Percentiles rank a stretch among this genome's conserved stretches.
Conservation (phyloP, 108 stramenopile species). For the Craspedostauros australis region DNA sequence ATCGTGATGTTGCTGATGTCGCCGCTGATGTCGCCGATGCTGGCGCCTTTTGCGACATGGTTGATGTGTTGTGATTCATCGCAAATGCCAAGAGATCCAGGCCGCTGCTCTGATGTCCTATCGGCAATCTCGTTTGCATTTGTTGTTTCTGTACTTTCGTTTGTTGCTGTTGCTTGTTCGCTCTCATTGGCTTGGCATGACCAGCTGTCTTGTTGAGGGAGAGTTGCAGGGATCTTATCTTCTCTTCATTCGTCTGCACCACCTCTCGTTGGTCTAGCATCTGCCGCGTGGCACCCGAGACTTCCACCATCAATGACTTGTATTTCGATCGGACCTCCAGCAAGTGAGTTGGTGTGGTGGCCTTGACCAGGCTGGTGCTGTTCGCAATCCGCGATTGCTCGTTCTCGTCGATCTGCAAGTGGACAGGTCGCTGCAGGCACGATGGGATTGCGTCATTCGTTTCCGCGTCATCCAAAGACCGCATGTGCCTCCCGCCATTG, state of each 20-base stretch:
- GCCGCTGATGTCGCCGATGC: too few relatives aligned
- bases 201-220: slow-evolving; percentile 8
- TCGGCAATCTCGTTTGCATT: background rate
- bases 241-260: slow-evolving; percentile 4
- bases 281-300: slow-evolving; percentile 10
- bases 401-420: slow-evolving; percentile 14
- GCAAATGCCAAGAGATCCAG: slow-evolving; percentile 2
- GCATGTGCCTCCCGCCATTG: background rate
- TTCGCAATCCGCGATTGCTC: background rate
- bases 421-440: slow-evolving; percentile 1
- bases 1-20: too few relatives aligned
- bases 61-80: slow-evolving; percentile 7
- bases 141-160: background rate
- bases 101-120: slow-evolving; percentile 9
- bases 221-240: slow-evolving; percentile 11
- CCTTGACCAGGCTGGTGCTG: background rate
- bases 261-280: slow-evolving; percentile 19
- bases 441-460: background rate
- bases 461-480: background rate
- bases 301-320: background rate
- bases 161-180: background rate
- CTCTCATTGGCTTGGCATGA: background rate
- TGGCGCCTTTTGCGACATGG: too few relatives aligned
- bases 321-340: slow-evolving; percentile 6
- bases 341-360: slow-evolving; percentile 3